Base-by-base conservation (phyloP, 2,329 filamentous ascomycete genomes). In the Diplodia seriata region DNA sequence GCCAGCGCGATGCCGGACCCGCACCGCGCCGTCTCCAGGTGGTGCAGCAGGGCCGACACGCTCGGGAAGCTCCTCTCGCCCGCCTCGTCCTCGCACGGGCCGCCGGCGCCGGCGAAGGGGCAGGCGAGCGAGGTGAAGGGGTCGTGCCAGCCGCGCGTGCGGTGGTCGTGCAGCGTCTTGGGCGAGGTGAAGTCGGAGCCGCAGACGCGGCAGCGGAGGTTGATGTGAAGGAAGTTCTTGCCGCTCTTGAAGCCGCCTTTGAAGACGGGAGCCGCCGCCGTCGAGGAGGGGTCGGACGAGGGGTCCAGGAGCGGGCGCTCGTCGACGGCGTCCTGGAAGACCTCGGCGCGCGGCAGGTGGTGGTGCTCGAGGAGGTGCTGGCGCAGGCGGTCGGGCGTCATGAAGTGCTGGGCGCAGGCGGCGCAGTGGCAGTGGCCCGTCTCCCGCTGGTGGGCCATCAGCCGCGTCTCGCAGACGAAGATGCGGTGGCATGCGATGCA, bases 161-260 rank as follows among this genome's bases (percentile, higher is more conserved):
- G 66, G 40, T 68, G 66, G 66, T 64, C 66, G 57, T 68, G 66
- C 29, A 68, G 66, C n/a, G 66, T 68, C 51, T 68, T 68, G 12
- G 66, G 66, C 6, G 31, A 43, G 29, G 66, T 68, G 50, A 68
- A 68, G n/a, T 68, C 57, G 9, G 43, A 31, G 8, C 57, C 66
- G 57, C 66, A 68, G 29, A 64, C 20, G 15, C 66, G 49, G 38
- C 66, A 68, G 50, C 66, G 49, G 38, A 68, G 31, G 36, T 38
- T 29, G 38, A 68, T 38, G 66, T 68, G 57, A 50, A 68, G 38
- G 57, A 68, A 68, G 40, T 68, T 68, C 49, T 43, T 61, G 51
- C 66, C 66, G 1, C 57, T 50, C 29, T 68, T 68, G 57, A 68
- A 68, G 15, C 66, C 66, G 31, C 66, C 66, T 50, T 68, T 68